phyloP scores from a whole-genome alignment of 345 rosid species.

The Litchi chinensis region DNA sequence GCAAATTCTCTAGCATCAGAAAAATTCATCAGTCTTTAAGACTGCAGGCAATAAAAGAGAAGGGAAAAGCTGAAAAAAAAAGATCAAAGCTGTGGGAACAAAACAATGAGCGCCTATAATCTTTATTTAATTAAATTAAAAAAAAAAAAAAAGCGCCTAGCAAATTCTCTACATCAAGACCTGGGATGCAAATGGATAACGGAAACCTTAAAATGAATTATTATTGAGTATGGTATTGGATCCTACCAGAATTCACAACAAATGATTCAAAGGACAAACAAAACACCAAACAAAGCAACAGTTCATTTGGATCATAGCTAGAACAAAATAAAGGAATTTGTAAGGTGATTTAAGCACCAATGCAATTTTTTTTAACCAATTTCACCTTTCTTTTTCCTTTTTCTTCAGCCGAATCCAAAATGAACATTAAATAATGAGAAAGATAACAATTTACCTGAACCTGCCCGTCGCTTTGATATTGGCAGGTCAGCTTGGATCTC shows the following conservation, averaged over 20 bases:
- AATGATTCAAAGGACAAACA: neutral
- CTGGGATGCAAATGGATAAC: neutral
- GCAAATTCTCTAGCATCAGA: neutral
- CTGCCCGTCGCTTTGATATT: conserved; percentile 6
- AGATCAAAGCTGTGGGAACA: no score
- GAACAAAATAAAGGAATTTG: neutral
- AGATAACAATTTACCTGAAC: conserved; percentile 15
- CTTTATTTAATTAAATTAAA: no score
- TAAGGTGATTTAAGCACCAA: neutral
- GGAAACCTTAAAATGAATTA: neutral
- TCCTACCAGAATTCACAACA: neutral
- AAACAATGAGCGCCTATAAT: no score
- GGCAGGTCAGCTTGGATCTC: conserved; percentile 17
- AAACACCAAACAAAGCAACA: neutral
- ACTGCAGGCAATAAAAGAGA: neutral
- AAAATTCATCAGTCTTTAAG: neutral
- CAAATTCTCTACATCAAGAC: no score
- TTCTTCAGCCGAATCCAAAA: neutral
- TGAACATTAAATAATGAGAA: conserved; percentile 1
- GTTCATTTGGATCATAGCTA: neutral
- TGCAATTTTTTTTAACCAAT: neutral
- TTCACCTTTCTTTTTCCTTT: neutral
- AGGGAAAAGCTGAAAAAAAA: neutral
- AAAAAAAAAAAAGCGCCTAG: no score
- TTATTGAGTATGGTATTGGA: neutral